Percentiles rank a stretch among this genome's conserved stretches.
These are phyloP conservation scores for Cyathus striatus DNA, from an alignment of 768 basidiomycete species.

Conservation along the genomic window DNA sequence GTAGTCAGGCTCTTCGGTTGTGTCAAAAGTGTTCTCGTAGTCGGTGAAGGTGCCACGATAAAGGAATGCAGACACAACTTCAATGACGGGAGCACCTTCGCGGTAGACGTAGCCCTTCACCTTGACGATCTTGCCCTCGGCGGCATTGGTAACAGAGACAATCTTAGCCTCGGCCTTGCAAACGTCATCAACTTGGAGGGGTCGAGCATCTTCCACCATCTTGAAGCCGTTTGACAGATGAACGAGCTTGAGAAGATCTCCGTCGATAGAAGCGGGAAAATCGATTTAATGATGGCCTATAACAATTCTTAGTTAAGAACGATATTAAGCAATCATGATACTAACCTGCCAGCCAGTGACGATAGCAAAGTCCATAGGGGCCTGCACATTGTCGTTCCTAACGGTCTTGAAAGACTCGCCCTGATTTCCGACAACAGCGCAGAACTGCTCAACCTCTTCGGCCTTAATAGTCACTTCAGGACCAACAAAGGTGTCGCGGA, in stretches of 20 bases:
- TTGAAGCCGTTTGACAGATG: slow-evolving; percentile 98
- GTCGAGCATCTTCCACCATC: slow-evolving; percentile 70
- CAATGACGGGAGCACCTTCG: slow-evolving; percentile 75
- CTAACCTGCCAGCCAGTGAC: slow-evolving; percentile 99
- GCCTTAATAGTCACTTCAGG: slow-evolving; percentile 82
- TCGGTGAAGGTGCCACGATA: slow-evolving; percentile 94
- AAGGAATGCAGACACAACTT: slow-evolving; percentile 93
- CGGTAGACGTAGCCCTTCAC: slow-evolving; percentile 84
- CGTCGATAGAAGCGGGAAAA: slow-evolving; percentile 91
- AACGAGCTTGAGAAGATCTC: slow-evolving; percentile 92
- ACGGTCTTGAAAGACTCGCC: slow-evolving; percentile 84
- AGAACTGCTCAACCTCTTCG: slow-evolving; percentile 81
- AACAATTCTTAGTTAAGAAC: slow-evolving; percentile 7
- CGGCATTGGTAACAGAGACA: slow-evolving; percentile 82
- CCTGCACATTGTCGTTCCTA: slow-evolving; percentile 65
- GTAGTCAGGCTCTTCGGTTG: slow-evolving; percentile 86
- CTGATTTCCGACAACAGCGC: slow-evolving; percentile 89
- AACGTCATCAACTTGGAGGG: slow-evolving; percentile 80
- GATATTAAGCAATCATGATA: slow-evolving; percentile 22
- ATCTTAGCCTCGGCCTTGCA: slow-evolving; percentile 90
- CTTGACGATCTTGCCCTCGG: slow-evolving; percentile 90
- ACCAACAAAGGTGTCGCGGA: slow-evolving; percentile 79
- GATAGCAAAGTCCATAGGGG: slow-evolving; percentile 99
- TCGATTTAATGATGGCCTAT: slow-evolving; percentile 98
- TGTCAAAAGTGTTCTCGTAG: slow-evolving; percentile 95